Percentiles rank a stretch among this genome's conserved stretches.
Evolutionary conservation across 768 basidiomycete genomes (phyloP).

Genomic region (Kwoniella dejecticola): DNA sequence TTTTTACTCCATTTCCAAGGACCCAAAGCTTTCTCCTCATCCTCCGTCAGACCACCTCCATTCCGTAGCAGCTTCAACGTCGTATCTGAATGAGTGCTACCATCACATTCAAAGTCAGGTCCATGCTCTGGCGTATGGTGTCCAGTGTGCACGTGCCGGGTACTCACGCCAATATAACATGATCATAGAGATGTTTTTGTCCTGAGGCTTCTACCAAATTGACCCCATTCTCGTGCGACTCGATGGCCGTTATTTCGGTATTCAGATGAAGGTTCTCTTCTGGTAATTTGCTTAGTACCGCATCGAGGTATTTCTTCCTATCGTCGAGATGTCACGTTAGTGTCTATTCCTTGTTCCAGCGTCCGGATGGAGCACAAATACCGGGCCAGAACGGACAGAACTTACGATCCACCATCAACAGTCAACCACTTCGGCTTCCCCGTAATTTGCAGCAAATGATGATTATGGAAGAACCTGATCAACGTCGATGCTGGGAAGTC

Average conservation of each 20-base stretch:
- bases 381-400: not conserved
- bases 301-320: conserved; percentile 69
- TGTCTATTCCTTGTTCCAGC: not conserved
- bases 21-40: conserved; percentile 64
- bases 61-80: conserved; percentile 59
- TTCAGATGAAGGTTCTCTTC: conserved; percentile 63
- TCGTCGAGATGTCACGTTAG: not conserved
- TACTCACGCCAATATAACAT: conserved; percentile 70
- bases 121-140: too few relatives aligned
- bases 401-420: conserved; percentile 70
- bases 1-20: conserved; percentile 70
- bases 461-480: conserved; percentile 74
- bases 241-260: conserved; percentile 62
- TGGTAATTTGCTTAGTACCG: conserved; percentile 64
- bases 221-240: conserved; percentile 53
- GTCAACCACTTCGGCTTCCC: conserved; percentile 75
- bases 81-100: conserved; percentile 64
- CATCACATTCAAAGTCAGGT: not conserved
- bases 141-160: too few relatives aligned
- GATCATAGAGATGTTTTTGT: conserved; percentile 62
- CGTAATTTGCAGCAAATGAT: conserved; percentile 70
- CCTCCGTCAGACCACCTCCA: conserved; percentile 61
- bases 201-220: conserved; percentile 61
- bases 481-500: conserved; percentile 73
- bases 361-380: too few relatives aligned